Base-by-base conservation (phyloP, 805 yeast genomes). In the Candida broadrunensis region DNA sequence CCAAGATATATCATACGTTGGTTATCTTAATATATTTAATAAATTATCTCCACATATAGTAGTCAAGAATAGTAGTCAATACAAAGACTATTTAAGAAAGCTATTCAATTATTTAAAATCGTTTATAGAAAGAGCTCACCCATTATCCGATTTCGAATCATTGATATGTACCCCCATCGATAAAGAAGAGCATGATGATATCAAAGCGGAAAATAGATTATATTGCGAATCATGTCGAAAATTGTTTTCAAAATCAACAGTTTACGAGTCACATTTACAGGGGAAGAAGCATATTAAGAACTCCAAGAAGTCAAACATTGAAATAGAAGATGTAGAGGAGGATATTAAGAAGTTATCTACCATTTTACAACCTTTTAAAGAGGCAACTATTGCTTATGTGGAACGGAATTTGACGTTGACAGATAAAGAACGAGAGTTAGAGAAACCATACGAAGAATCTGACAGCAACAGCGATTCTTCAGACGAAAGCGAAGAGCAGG, bases 271-370 rank as follows among this genome's bases (percentile, higher is more conserved):
- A 2, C 97, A 91, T 67, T 59, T 88, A 19, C 44, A 52, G 1
- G 95, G 96, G 1, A 86, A 85, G 55, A 83, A 82, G 50, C 97
- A 91, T 56, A 63, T 71, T 42, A 83, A 80, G 49, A 78, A 78
- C 29, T 55, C 50, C 0, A 52, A 45, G 19, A 54, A 48, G 2
- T 20, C 25, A 24, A 27, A 5, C 6, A 32, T 29, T 5, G 20
- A 36, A 18, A 35, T 44, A 20, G 18, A 16, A 12, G 35, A 39
- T 15, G 32, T 42, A n/a, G 81, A 78, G 46, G 67, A 54, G 46
- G 50, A 62, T 29, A 59, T 81, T 16, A 57, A 54, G 5, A 53
- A 55, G 16, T 49, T 80, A 3, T 58, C 70, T 1, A 46, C 52
- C 5, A 45, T 70, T 0, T 55, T 86, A 4, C 47, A 54, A 2